Base-by-base conservation (phyloP, 1,284 basidiomycete species). In the Volvariella volvacea region DNA sequence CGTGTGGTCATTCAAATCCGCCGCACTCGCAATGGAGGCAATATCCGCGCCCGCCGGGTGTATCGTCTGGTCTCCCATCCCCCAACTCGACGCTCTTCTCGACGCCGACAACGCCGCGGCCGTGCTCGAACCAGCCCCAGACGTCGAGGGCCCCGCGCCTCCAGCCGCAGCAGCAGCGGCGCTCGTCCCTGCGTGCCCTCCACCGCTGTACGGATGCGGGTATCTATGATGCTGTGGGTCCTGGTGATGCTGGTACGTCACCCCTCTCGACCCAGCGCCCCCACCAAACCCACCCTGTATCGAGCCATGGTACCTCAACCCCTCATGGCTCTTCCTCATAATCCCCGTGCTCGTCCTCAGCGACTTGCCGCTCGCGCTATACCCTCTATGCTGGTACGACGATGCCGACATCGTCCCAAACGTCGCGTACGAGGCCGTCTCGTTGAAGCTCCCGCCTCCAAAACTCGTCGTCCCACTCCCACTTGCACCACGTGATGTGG, bases 21-120 rank as follows among this genome's bases (percentile, higher is more conserved):
- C 62, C 34, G 70, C 73, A 22, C 74, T 78, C 48, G 73, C 71
- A 36, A 80, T 52, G 49, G 76, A 82, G 46, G 71, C 62, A 41
- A 78, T 73, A 50, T 77, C 76, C 25, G 55, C 49, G 43, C 72
- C 70, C 49, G 76, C 45, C 12, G 28, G 22, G 17, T 43, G 68
- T 3, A 59, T 55, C 20, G 68, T 50, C 48, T 60, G 55, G 45
- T 65, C 67, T 22, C 62, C 66, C 41, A 78, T 73, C 2, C 66
- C 68, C 80, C 80, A 83, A 54, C 80, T 83, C 39, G 80, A 79
- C 7, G 81, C 81, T 10, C 81, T 68, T 52, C 76, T 66, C 19
- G 72, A 73, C 19, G 66, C 58, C 1, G 62, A 65, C 25, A 67
- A n/a, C 44, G 0, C 46, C 59, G 1, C 52, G 52, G 22, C 45